A percentile compares a stretch with the other conserved stretches of the same genome.
Conservation (phyloP, 805 yeast genomes). For the Candida yuanshanica region DNA sequence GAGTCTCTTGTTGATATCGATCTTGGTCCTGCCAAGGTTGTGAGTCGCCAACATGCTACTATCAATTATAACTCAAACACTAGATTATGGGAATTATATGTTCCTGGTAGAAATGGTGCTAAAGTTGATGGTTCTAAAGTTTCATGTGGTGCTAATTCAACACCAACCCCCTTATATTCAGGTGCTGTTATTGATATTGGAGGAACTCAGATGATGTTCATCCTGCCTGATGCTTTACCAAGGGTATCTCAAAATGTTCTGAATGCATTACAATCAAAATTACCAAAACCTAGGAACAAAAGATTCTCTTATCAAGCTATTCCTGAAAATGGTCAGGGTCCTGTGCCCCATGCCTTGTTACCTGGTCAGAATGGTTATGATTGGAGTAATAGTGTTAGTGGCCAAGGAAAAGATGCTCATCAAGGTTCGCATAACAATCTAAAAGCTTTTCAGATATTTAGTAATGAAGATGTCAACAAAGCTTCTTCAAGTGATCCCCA, state of each 20-base stretch:
- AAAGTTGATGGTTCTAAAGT: slow-evolving; percentile 66
- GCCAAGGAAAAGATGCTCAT: neutral
- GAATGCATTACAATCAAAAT: slow-evolving; percentile 28
- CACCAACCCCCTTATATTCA: slow-evolving; percentile 57
- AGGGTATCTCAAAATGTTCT: slow-evolving; percentile 40
- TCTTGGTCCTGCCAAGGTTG: slow-evolving; percentile 96
- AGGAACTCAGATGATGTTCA: slow-evolving; percentile 98
- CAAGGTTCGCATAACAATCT: slow-evolving; percentile 16
- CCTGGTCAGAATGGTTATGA: slow-evolving; percentile 7
- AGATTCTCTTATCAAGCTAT: slow-evolving; percentile 11
- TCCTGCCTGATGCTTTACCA: slow-evolving; percentile 86
- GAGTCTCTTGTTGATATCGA: slow-evolving; percentile 62
- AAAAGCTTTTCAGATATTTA: slow-evolving; percentile 52
- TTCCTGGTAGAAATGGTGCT: slow-evolving; percentile 89
- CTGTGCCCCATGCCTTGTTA: neutral
- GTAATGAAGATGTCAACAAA: slow-evolving; percentile 25
- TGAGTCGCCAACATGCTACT: slow-evolving; percentile 82
- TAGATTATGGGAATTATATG: slow-evolving; percentile 81
- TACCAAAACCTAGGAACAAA: slow-evolving; percentile 25
- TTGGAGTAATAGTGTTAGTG: neutral
- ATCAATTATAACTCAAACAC: slow-evolving; percentile 70
- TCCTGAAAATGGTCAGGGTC: neutral
- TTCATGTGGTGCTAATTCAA: slow-evolving; percentile 37
- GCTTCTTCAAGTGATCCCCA: slow-evolving; percentile 6
- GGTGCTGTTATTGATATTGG: slow-evolving; percentile 95